A percentile compares a stretch with the other conserved stretches of the same genome.
Conservation (phyloP, 148 eudicot genomes). For the Persicaria maculosa region DNA sequence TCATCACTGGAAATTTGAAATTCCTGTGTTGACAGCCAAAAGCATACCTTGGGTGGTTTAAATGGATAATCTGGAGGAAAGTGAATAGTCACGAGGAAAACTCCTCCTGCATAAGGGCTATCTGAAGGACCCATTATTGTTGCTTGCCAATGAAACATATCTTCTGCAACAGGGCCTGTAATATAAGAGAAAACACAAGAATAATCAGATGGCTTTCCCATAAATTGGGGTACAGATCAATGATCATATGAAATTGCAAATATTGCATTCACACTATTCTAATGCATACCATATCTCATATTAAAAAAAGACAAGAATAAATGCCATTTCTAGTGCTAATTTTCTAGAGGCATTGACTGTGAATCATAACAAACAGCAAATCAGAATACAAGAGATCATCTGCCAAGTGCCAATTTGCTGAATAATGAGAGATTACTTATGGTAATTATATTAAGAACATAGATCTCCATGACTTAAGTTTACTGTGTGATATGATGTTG, state of each 20-base stretch:
- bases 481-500: too few species aligned
- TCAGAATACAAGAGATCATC: not conserved
- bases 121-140: slow-evolving; percentile 19
- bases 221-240: not conserved
- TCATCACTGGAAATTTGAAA: not conserved
- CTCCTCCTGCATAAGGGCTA: slow-evolving; percentile 16
- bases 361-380: not conserved
- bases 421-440: too few species aligned
- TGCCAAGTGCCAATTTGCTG: not conserved
- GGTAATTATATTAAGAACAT: too few species aligned
- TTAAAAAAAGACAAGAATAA: not conserved
- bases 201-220: slow-evolving; percentile 25
- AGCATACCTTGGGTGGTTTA: slow-evolving; percentile 19
- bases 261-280: not conserved
- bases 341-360: too few species aligned
- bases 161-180: slow-evolving; percentile 19
- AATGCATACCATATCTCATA: too few species aligned
- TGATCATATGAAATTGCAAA: not conserved
- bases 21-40: too few species aligned
- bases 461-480: too few species aligned
- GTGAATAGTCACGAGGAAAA: slow-evolving; percentile 16
- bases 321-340: not conserved
- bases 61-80: slow-evolving; percentile 21
- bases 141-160: slow-evolving; percentile 21
- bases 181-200: not conserved